Evolutionary conservation across 371 early-diverging fungal species (phyloP).

Genomic region (Astathelohania contejeani): DNA sequence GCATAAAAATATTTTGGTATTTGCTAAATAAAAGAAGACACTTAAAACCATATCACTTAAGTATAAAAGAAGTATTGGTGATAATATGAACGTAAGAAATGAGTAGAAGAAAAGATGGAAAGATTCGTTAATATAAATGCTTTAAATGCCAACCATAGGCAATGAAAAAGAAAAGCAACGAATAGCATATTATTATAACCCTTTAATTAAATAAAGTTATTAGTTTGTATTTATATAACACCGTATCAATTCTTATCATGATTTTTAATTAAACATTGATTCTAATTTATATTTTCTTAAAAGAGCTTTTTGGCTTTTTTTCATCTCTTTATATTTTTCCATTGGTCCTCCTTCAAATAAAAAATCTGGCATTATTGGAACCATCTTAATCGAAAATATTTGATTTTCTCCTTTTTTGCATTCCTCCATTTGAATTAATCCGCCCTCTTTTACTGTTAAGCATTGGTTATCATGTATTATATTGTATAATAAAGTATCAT

Average conservation of each 20-base stretch:
- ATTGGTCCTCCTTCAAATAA: background rate
- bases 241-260: background rate
- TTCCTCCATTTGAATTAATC: background rate
- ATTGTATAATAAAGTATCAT: no score
- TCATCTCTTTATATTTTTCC: no score
- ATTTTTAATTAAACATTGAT: background rate
- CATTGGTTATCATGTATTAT: background rate
- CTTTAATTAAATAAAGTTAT: background rate
- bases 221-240: background rate
- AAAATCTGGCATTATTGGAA: background rate
- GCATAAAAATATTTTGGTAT: no score
- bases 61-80: no score
- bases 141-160: no score
- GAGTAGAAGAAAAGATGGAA: no score
- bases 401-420: background rate
- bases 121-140: no score
- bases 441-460: background rate
- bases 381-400: background rate
- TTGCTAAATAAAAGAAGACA: no score
- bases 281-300: background rate
- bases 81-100: no score
- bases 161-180: no score
- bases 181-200: background rate
- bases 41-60: no score
- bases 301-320: background rate